Base-by-base conservation (phyloP, 2,329 filamentous ascomycete genomes). In the Metarhizium humberi region DNA sequence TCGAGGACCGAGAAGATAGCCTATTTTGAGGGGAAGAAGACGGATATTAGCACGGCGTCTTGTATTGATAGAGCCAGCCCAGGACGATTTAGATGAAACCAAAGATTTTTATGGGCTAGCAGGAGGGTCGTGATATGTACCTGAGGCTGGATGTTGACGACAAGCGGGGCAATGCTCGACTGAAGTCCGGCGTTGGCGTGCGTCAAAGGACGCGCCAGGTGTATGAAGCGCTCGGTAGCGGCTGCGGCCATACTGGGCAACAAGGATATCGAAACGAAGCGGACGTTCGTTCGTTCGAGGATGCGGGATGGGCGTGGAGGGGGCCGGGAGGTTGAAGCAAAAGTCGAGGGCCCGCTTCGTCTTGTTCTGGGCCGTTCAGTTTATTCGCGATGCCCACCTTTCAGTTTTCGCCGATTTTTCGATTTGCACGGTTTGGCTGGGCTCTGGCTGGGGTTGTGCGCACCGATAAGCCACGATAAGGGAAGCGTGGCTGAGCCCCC, bases 91-190 rank as follows among this genome's bases (percentile, higher is more conserved):
- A 34, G 25, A 51, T 32, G 25, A 25, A 25, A 47, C 10, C 10
- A 36, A 47, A 34, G 6, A 32, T 36, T 56, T 20, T 52, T 34
- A 49, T 18, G 56, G 57, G 59, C 59, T 55, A 52, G 59, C 59
- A 58, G 57, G 20, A 48, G 25, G 45, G 45, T n/a, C 25, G 18
- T 48, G 14, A 29, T 48, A 69, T 81, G 69, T 82, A 95, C 90
- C 82, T 96, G 92, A 67, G 94, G 92, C 74, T 96, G 94, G 73
- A 99, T 88, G 70, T 90, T 88, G 70, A 99, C 91, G 72, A 86
- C 88, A 72, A 99, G 84, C 74, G 94, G 94, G 75, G 91, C 87
- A 72, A 91, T 92, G 66, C 87, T 91, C 68, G 87, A 85, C 74
- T 90, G 88, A 69, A 88, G 84, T 70, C 88, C 88, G 66, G 91